phyloP scores from a whole-genome alignment of 164 flowering plant genomes.

The Stephania yunnanensis region DNA sequence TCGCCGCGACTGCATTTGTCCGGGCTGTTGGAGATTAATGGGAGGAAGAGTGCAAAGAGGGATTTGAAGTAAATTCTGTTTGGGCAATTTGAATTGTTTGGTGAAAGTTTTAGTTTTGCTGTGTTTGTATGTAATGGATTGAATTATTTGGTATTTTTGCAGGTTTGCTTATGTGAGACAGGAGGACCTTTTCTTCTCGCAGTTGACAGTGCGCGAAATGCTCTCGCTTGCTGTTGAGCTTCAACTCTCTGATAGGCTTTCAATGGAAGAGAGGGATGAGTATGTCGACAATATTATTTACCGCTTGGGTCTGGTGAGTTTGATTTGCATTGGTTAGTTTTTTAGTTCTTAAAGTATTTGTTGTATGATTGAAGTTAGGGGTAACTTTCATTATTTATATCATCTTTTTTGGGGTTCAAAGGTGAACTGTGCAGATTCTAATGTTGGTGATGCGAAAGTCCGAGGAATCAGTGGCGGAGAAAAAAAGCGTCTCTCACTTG shows the following conservation, averaged over 20 bases:
- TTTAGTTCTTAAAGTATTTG: neutral
- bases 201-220: constrained; percentile 91
- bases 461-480: constrained; percentile 99
- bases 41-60: constrained; percentile 40
- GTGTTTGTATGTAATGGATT: neutral
- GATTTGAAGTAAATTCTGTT: constrained; percentile 47
- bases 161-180: constrained; percentile 92
- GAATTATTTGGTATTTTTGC: constrained; percentile 9
- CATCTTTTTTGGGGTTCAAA: constrained; percentile 21
- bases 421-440: constrained; percentile 91
- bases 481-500: constrained; percentile 87
- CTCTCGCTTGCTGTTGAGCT: constrained; percentile 90
- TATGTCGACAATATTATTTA: constrained; percentile 75
- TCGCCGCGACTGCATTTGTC: constrained; percentile 70
- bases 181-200: constrained; percentile 95
- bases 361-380: neutral
- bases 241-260: constrained; percentile 59
- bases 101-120: neutral
- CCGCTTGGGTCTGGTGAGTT: constrained; percentile 80
- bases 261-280: constrained; percentile 63
- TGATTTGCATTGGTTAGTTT: neutral
- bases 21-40: constrained; percentile 80
- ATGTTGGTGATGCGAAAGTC: constrained; percentile 92
- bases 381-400: neutral
- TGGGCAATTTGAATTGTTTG: neutral